Evolutionary conservation across 1,284 basidiomycete species (phyloP), one percentile per base, ranked within the genome.

Genomic region (Ceratobasidium theobromae): DNA sequence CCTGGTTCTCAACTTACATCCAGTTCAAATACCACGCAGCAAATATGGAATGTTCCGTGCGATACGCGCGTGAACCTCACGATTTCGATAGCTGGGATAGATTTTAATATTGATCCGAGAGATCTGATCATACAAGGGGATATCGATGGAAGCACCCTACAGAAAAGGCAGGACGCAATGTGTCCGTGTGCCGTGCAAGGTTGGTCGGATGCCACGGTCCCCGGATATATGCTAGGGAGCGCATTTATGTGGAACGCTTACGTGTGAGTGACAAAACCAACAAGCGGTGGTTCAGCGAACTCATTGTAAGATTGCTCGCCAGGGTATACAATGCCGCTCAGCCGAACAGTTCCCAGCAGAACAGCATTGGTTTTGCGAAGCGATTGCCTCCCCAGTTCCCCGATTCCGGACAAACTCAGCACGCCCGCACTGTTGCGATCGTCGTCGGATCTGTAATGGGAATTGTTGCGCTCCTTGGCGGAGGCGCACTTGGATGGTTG

Each of bases 221-320:
- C 57, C 27, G 57, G 57, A 30, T 60, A 60, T 60, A 60, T 60
- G 57, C 57, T 60, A 4, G 57, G 57, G 11, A 60, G 46, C 32
- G 48, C 57, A 4, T 60, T 60, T 60, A 60, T 60, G 57, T n/a
- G 45, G 32, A 60, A 60, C 32, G 57, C 57, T 32, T 60, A 60
- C 23, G 46, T 60, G 57, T 60, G 57, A 60, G 57, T 60, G 16
- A 18, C n/a, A n/a, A n/a, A 21, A 14, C 18, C 23, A 28, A 12
- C n/a, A n/a, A 27, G 11, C 21, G 3, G 4, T 14, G 2, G 3
- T 30, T 55, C 14, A 43, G 23, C 27, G 21, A 41, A 27, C 11
- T 23, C 28, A 11, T 48, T 11, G 5, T 6, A 21, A 9, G 5
- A 21, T 11, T 6, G n/a, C 18, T 48, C 48, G 40, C 12, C 21